Evolutionary conservation across 176 grass and related monocot species (phyloP), one percentile per base, ranked within the genome.

Genomic region (Elymus sibiricus): DNA sequence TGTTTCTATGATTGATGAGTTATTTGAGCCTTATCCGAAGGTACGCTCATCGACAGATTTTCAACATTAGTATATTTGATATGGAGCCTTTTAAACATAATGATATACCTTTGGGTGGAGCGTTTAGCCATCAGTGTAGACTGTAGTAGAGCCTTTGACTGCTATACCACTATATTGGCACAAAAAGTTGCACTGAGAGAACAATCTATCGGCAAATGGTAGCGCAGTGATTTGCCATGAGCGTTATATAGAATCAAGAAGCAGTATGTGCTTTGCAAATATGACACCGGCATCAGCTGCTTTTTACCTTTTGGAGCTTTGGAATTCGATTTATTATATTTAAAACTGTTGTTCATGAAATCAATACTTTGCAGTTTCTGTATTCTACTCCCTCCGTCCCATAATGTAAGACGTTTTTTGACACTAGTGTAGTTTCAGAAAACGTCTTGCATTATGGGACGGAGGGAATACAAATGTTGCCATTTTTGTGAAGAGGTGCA

Each of bases 1-100:
- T 68, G 86, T 98, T 92, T 63, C 88, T 40, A 64, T 94, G 56
- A 94, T 89, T 61, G 91, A 95, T 63, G 91, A 94, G 76, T 66
- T 95, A 21, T 90, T 90, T 82, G 93, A 98, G 71, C 76, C 92
- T 25, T 98, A 94, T 85, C 83, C 94, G 59, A 86, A 92, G 93
- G 96, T 95, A 93, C 84, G 84, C 44, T 24, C 47, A 81, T 77
- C 62, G 60, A 85, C 19, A 85, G 35, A 24, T 88, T 71, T 31
- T 43, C 12, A 65, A 32, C 26, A 86, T 73, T 49, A 22, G 32
- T 29, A 35, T 25, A 59, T 82, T 78, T 82, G 13, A 31, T 53
- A 82, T 76, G 49, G 26, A 69, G 38, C 27, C 47, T 79, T 85
- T 82, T 78, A 5, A 53, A 31, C 58, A 24, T 90, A 39, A 64